Base-by-base conservation (phyloP, 257 asterid species). In the Penstemon barbatus region DNA sequence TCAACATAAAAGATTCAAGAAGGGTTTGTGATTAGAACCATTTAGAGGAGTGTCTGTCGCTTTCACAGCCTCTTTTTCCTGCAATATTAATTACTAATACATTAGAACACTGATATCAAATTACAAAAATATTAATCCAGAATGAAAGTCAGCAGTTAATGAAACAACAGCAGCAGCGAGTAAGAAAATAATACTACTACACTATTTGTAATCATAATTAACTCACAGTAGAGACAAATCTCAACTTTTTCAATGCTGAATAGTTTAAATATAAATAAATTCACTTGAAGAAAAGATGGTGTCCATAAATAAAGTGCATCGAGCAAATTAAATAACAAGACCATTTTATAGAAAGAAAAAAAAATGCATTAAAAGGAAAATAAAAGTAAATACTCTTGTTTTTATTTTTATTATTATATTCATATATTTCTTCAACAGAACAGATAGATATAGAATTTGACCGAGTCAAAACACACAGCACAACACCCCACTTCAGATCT, bases 21-120 rank as follows among this genome's bases (percentile, higher is more conserved):
- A 77, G 78, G 62, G 79, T 57, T 7, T 68, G 73, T 39, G 80
- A 79, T 58, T 55, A 60, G 62, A 71, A 91, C 98, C 98, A 69
- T 83, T 86, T 64, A 37, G 37, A 43, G 75, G 79, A 77, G 79
- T 72, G 82, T 81, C 96, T 50, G 79, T 89, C 95, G 61, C 87
- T 84, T 76, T 91, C 98, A 64, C 67, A 66, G 42, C 81, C 79
- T 84, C 80, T 78, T 78, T 80, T 75, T 70, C 96, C 98, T 83
- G 89, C 83, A 83, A 73, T 75, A 78, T 74, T 72, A 69, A 77
- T 64, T 61, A 65, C 63, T 38, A 66, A 56, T 78, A 51, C 80
- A 69, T 59, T 57, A 66, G 41, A 40, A 65, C 46, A 52, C 43
- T 62, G 38, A 61, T 56, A 71, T 45, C 74, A 59, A 65, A 19